phyloP scores from a whole-genome alignment of 495 filamentous ascomycete genomes.

The Talaromyces borbonicus region DNA sequence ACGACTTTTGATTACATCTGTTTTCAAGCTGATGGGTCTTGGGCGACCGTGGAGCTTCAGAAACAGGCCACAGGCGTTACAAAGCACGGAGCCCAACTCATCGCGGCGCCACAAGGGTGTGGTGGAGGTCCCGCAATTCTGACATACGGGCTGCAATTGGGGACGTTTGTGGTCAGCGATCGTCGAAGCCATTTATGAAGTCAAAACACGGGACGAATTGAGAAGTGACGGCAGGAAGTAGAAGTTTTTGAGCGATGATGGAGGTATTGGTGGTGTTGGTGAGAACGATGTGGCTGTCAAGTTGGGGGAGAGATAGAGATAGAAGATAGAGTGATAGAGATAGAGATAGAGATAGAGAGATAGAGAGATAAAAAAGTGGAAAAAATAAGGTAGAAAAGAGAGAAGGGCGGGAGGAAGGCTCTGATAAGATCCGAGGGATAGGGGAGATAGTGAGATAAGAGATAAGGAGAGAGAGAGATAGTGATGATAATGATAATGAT shows the following conservation, averaged over 20 bases:
- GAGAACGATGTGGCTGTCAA: background rate
- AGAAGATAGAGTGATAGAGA: constrained; percentile 12
- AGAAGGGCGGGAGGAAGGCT: constrained; percentile 11
- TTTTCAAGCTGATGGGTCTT: constrained; percentile 92
- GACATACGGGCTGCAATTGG: constrained; percentile 83
- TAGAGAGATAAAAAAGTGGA: constrained; percentile 14
- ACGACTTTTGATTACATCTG: constrained; percentile 98
- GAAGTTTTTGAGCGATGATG: constrained; percentile 1
- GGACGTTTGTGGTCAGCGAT: constrained; percentile 47
- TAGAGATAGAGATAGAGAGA: constrained; percentile 18
- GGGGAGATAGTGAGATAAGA: constrained; percentile 20
- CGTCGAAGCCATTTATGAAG: constrained; percentile 45
- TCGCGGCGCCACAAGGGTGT: constrained; percentile 96
- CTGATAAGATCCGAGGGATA: constrained; percentile 47
- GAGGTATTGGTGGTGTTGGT: background rate
- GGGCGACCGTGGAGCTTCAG: constrained; percentile 90
- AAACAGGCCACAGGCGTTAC: constrained; percentile 97
- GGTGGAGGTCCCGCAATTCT: constrained; percentile 92
- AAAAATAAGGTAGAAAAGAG: too few species aligned
- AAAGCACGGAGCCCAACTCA: constrained; percentile 93
- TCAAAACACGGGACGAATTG: constrained; percentile 9
- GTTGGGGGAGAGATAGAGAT: constrained; percentile 11
- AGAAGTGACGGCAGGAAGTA: background rate
- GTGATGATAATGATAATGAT: constrained; percentile 16
- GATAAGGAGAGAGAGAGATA: constrained; percentile 30